These are phyloP conservation scores for Paracoccidioides brasiliensis DNA, from an alignment of 2,329 filamentous ascomycete species.

Conservation along the genomic window DNA sequence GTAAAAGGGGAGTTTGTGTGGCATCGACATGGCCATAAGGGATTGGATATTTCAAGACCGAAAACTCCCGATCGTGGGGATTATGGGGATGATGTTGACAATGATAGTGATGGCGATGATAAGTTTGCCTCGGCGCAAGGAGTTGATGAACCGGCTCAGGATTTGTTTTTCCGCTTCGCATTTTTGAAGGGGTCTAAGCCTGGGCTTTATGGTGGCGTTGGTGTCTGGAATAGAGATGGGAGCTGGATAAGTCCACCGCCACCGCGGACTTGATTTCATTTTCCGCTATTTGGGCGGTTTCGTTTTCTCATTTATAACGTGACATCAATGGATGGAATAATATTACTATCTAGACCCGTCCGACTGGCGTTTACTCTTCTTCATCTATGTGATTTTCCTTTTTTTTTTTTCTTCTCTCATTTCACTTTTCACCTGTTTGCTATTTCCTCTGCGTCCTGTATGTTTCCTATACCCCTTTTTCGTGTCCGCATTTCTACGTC, in stretches of 20 bases:
- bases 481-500: neutral
- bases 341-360: no score
- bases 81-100: slow-evolving; percentile 10
- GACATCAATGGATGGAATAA: no score
- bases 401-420: neutral
- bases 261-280: slow-evolving; percentile 6
- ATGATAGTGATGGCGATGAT: slow-evolving; percentile 3
- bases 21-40: slow-evolving; percentile 31
- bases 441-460: no score
- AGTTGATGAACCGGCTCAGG: slow-evolving; percentile 21
- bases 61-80: neutral
- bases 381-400: no score
- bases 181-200: slow-evolving; percentile 31
- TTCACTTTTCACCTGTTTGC: neutral
- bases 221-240: slow-evolving; percentile 23
- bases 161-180: slow-evolving; percentile 36
- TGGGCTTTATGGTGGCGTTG: slow-evolving; percentile 26
- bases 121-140: neutral
- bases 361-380: no score
- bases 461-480: no score
- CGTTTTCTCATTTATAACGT: no score
- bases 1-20: slow-evolving; percentile 38
- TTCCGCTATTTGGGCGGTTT: neutral
- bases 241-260: slow-evolving; percentile 12
- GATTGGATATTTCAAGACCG: slow-evolving; percentile 22